These are phyloP conservation scores for Beauveria bassiana DNA, from an alignment of 2,329 filamentous ascomycete genomes.

Conservation along the genomic window DNA sequence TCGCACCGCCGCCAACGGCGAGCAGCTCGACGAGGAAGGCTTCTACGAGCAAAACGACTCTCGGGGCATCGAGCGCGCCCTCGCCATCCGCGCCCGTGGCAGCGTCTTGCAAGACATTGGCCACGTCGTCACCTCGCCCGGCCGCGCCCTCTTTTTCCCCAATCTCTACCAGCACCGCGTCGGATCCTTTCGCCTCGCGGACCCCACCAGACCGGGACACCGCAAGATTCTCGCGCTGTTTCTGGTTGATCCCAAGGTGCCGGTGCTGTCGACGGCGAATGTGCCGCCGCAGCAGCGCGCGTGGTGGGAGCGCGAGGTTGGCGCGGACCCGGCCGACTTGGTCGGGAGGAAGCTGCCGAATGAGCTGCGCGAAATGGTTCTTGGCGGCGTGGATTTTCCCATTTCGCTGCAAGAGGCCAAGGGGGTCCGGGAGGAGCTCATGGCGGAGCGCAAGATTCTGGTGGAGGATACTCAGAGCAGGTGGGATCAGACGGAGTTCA, in stretches of 20 bases:
- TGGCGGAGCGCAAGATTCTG: slow-evolving; percentile 5
- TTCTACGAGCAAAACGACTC: slow-evolving; percentile 26
- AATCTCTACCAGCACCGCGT: slow-evolving; percentile 47
- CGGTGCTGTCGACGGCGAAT: slow-evolving; percentile 35
- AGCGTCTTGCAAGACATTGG: slow-evolving; percentile 33
- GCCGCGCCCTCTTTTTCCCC: slow-evolving; percentile 48
- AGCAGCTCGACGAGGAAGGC: slow-evolving; percentile 20
- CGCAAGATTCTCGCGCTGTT: slow-evolving; percentile 53
- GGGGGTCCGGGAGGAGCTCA: slow-evolving; percentile 3
- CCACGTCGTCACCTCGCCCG: slow-evolving; percentile 32
- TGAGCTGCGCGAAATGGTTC: slow-evolving; percentile 1
- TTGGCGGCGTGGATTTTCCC: neutral
- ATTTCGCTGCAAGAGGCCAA: neutral
- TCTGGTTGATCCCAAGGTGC: slow-evolving; percentile 48
- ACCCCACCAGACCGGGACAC: slow-evolving; percentile 46
- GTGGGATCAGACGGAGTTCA: neutral
- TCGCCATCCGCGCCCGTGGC: slow-evolving; percentile 22
- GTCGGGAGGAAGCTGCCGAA: neutral
- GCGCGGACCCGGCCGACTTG: neutral
- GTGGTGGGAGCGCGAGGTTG: slow-evolving; percentile 23
- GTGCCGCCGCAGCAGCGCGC: slow-evolving; percentile 35
- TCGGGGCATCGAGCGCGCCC: slow-evolving; percentile 25
- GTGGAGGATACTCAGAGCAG: neutral
- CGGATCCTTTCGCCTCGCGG: slow-evolving; percentile 41
- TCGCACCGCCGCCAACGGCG: slow-evolving; percentile 30